Base-by-base conservation (phyloP, 768 basidiomycete genomes). In the Russula sp. region DNA sequence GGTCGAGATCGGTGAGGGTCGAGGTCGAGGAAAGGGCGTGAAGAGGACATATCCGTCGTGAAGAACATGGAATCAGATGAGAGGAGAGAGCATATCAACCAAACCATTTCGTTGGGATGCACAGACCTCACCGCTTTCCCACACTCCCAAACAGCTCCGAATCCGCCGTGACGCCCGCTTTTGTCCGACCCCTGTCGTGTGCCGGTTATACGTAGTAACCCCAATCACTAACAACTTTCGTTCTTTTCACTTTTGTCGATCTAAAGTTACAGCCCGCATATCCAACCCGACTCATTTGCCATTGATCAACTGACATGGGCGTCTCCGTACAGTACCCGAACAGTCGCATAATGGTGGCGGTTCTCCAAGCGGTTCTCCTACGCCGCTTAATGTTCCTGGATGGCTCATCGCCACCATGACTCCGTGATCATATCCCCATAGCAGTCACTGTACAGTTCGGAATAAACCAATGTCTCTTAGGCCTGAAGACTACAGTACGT, bases 1-100 rank as follows among this genome's bases (percentile, higher is more conserved):
- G 22, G 52, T 44, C 14, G 53, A 44, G 62, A 22, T 11, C 32
- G 30, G 18, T 48, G 54, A 14, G 61, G 49, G 20, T 65, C 64
- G 38, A 40, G 38, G 20, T 65, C 64, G 30, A 40, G 26, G 11
- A 44, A 20, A 38, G 36, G 22, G 49, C 28, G 6, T 3, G 64
- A 51, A 7, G 54, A 50, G 13, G 59, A 56, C 63, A 64, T 46
- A 18, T 54, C 11, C 5, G 9, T 14, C 30, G 28, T 40, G 52
- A 18, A 9, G 52, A n/a, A 20, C 32, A 46, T 51, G 56, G 34
- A 46, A 55, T 49, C 9, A 28, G 22, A 26, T 7, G 7, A 50
- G 0, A 50, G 49, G 24, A 7, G 24, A 10, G 46, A 5, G 28
- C 46, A n/a, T n/a, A 48, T 48, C n/a, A n/a, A 11, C 44, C 3